phyloP scores from a whole-genome alignment of 164 flowering plant species.

The Magnolia sinica region DNA sequence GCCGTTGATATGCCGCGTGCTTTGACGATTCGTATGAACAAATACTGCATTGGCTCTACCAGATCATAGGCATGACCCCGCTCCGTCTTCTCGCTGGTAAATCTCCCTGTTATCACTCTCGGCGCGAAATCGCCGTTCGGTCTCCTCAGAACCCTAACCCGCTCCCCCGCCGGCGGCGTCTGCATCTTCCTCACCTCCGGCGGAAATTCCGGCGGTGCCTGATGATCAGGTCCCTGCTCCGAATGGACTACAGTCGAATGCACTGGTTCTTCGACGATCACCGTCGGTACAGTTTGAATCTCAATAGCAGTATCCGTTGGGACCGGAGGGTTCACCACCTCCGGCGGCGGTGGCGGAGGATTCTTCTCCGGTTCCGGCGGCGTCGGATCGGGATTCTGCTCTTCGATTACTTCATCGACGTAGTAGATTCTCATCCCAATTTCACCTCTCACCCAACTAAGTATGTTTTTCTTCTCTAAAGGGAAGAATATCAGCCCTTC shows the following conservation, averaged over 20 bases:
- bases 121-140: conserved; percentile 58
- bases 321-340: conserved; percentile 7
- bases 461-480: conserved; percentile 89
- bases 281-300: conserved; percentile 39
- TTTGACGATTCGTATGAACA: conserved; percentile 73
- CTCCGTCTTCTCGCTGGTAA: conserved; percentile 33
- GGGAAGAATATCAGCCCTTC: conserved; percentile 67
- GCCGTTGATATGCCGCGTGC: conserved; percentile 54
- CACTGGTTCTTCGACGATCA: conserved; percentile 33
- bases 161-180: conserved; percentile 18
- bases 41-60: conserved; percentile 88
- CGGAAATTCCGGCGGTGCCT: conserved; percentile 4
- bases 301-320: conserved; percentile 33
- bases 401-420: conserved; percentile 44
- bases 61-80: conserved; percentile 48
- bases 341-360: not conserved
- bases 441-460: conserved; percentile 82
- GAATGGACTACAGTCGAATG: conserved; percentile 20
- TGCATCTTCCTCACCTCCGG: conserved; percentile 61
- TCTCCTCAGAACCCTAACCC: conserved; percentile 37
- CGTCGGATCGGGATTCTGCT: not conserved
- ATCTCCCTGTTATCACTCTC: conserved; percentile 33
- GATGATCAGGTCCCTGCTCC: not conserved
- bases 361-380: not conserved
- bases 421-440: conserved; percentile 73